These are phyloP conservation scores for Alternaria panax DNA, from an alignment of 2,329 filamentous ascomycete genomes.

Conservation along the genomic window DNA sequence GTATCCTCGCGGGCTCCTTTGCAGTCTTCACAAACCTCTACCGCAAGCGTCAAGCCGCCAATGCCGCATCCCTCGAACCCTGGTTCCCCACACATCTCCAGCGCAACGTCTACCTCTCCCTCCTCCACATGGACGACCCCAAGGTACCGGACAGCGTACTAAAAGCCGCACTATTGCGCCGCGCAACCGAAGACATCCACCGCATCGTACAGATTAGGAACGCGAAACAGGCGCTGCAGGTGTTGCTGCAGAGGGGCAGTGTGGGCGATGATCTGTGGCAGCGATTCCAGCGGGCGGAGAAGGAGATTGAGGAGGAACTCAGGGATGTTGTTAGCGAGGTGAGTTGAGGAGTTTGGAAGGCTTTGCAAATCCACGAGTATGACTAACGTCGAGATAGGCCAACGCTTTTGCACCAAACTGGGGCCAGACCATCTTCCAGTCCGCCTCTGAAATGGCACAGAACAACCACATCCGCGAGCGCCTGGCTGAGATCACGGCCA, in stretches of 20 bases:
- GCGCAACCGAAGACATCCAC: constrained; percentile 91
- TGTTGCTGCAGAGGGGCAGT: constrained; percentile 84
- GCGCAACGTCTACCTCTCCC: constrained; percentile 92
- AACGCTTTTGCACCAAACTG: constrained; percentile 88
- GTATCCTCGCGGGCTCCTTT: constrained; percentile 85
- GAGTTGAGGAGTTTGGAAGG: too few relatives aligned
- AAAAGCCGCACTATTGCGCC: constrained; percentile 84
- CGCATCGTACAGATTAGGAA: constrained; percentile 88
- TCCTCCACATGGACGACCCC: constrained; percentile 79
- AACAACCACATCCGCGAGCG: constrained; percentile 79
- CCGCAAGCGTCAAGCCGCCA: constrained; percentile 82
- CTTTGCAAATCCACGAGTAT: background rate
- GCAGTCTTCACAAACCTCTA: constrained; percentile 93
- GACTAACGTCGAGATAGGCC: constrained; percentile 64
- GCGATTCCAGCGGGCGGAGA: constrained; percentile 88
- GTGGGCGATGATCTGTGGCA: constrained; percentile 97
- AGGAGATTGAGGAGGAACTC: constrained; percentile 96
- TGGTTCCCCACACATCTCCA: constrained; percentile 94
- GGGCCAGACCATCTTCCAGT: constrained; percentile 96
- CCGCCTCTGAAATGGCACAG: constrained; percentile 92
- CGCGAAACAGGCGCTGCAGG: constrained; percentile 85
- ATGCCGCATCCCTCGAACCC: constrained; percentile 84
- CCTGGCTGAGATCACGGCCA: constrained; percentile 76
- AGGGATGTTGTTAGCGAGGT: constrained; percentile 94
- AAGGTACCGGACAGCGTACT: constrained; percentile 83